These are phyloP conservation scores for Trebouxia gelatinosa DNA, from an alignment of 163 green algal species.

Conservation along the genomic window DNA sequence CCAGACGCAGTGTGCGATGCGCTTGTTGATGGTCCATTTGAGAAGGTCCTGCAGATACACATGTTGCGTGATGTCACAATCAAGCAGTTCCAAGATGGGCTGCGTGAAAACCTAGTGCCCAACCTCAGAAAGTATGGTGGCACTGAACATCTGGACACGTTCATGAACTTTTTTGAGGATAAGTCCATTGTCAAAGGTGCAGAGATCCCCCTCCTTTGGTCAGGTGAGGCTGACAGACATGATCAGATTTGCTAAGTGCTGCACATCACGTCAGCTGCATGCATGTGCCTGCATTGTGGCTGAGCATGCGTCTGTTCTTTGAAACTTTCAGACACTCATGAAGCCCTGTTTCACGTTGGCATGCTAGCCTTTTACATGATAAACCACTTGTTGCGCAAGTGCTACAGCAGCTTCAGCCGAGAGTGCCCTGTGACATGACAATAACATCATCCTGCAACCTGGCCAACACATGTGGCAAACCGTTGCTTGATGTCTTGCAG, in stretches of 20 bases:
- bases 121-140: slow-evolving; percentile 19
- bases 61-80: slow-evolving; percentile 11
- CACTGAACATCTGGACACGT: not conserved
- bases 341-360: not conserved
- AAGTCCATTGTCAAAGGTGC: slow-evolving; percentile 7
- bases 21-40: not conserved
- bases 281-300: too few relatives aligned
- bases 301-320: too few relatives aligned
- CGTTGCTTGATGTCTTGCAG: not conserved
- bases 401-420: not conserved
- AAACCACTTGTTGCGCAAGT: not conserved
- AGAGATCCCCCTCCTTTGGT: slow-evolving; percentile 13
- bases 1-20: not conserved
- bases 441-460: not conserved
- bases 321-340: too few relatives aligned
- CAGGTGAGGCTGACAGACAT: too few relatives aligned
- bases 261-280: too few relatives aligned
- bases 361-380: not conserved
- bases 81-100: slow-evolving; percentile 2
- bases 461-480: too few relatives aligned
- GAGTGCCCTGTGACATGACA: not conserved
- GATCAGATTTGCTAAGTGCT: too few relatives aligned
- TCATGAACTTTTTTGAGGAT: slow-evolving; percentile 21
- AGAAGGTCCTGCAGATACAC: slow-evolving; percentile 6
- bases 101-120: slow-evolving; percentile 11